A percentile compares a stretch with the other conserved stretches of the same genome.
These are phyloP conservation scores for Tylopilus intermedius DNA, from an alignment of 768 basidiomycete genomes.

Conservation along the genomic window DNA sequence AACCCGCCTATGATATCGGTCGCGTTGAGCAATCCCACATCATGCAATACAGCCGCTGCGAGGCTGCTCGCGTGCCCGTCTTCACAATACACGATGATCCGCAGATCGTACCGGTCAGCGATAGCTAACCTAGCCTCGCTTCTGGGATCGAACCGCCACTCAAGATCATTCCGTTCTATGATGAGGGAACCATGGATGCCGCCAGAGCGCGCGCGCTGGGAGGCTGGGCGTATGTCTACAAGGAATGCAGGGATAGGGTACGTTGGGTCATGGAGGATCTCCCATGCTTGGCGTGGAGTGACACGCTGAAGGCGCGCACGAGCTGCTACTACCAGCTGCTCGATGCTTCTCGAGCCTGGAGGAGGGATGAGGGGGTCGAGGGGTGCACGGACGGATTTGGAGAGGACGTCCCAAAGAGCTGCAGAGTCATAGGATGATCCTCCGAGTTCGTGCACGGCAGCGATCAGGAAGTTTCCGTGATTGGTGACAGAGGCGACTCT, in stretches of 20 bases:
- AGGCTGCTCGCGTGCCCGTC: constrained; percentile 71
- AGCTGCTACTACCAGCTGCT: constrained; percentile 51
- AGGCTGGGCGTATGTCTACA: constrained; percentile 70
- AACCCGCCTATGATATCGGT: constrained; percentile 77
- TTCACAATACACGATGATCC: constrained; percentile 71
- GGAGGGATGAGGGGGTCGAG: constrained; percentile 62
- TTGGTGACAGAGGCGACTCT: constrained; percentile 41
- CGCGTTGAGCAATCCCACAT: constrained; percentile 66
- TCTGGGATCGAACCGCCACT: constrained; percentile 78
- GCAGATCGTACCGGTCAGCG: constrained; percentile 69
- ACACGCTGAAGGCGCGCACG: constrained; percentile 64
- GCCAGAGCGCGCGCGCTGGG: constrained; percentile 54
- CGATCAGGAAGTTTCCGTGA: constrained; percentile 35
- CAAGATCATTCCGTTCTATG: constrained; percentile 71
- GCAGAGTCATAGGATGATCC: constrained; percentile 54
- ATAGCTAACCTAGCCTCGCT: constrained; percentile 53
- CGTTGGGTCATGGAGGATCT: constrained; percentile 50
- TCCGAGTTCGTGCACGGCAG: constrained; percentile 51
- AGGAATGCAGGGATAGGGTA: constrained; percentile 61
- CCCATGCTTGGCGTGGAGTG: constrained; percentile 53
- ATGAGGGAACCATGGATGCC: constrained; percentile 63
- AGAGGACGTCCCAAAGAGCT: constrained; percentile 67
- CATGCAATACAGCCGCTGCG: constrained; percentile 63
- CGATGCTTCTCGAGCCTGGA: constrained; percentile 57
- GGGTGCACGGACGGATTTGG: constrained; percentile 53